Evolutionary conservation across 257 asterid species (phyloP).

Genomic region (Petunia axillaris): DNA sequence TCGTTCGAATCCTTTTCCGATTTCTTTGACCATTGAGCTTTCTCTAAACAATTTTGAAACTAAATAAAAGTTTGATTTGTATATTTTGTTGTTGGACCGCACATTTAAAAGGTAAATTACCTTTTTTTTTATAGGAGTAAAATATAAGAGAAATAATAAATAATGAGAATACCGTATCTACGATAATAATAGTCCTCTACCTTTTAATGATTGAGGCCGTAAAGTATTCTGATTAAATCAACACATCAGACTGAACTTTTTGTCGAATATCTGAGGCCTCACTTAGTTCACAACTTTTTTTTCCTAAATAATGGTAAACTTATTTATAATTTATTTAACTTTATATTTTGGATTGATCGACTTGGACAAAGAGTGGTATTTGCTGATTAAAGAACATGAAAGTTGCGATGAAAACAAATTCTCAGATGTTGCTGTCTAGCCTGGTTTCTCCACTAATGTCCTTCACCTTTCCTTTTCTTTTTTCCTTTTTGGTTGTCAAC

Average conservation of each 20-base stretch:
- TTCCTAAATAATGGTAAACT: neutral
- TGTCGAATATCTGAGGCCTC: constrained; percentile 11
- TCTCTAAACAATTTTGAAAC: neutral
- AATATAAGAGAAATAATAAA: neutral
- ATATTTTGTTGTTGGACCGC: constrained; percentile 12
- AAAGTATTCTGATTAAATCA: neutral
- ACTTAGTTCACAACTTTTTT: neutral
- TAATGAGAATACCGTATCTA: constrained; percentile 18
- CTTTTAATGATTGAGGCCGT: neutral
- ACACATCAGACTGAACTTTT: neutral
- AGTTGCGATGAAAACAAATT: constrained; percentile 2
- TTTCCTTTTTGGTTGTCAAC: constrained; percentile 17
- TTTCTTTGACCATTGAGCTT: neutral
- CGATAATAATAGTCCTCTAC: neutral
- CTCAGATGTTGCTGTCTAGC: constrained; percentile 25
- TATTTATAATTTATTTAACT: neutral
- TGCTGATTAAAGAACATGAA: neutral
- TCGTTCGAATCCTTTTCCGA: neutral
- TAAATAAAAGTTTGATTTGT: neutral
- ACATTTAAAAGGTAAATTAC: neutral
- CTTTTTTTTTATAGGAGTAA: neutral
- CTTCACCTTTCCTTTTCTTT: constrained; percentile 22
- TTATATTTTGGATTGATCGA: neutral
- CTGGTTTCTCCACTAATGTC: constrained; percentile 32
- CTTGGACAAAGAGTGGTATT: neutral